phyloP scores from a whole-genome alignment of 345 rosid genomes.

The Anacardium occidentale region DNA sequence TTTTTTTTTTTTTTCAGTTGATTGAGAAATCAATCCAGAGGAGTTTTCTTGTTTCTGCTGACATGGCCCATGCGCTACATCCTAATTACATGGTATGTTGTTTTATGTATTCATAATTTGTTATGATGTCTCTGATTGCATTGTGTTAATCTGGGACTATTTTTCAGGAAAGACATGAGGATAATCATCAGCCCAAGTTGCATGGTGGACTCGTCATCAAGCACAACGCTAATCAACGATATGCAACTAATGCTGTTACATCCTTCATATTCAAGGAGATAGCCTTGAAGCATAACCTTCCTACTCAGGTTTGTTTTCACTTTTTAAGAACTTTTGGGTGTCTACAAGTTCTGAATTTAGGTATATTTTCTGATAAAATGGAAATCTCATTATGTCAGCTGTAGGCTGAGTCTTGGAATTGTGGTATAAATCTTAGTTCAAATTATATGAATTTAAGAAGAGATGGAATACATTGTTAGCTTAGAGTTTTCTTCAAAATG shows the following conservation, averaged over 20 bases:
- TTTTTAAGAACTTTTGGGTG: slow-evolving; percentile 1
- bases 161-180: slow-evolving; percentile 91
- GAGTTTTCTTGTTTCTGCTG: slow-evolving; percentile 94
- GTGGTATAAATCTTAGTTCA: neutral
- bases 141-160: slow-evolving; percentile 17
- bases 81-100: slow-evolving; percentile 76
- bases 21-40: slow-evolving; percentile 81
- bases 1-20: slow-evolving; percentile 42
- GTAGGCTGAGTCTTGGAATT: too few relatives aligned
- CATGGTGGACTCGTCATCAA: slow-evolving; percentile 99
- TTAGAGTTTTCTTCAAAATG: neutral
- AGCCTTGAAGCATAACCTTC: slow-evolving; percentile 68
- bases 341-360: neutral
- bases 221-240: slow-evolving; percentile 93
- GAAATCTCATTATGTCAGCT: neutral
- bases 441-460: neutral
- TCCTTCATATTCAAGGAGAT: slow-evolving; percentile 81
- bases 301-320: slow-evolving; percentile 57
- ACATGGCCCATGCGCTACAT: slow-evolving; percentile 98
- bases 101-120: neutral
- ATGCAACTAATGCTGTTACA: slow-evolving; percentile 91
- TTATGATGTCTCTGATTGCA: slow-evolving; percentile 9
- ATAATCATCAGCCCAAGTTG: slow-evolving; percentile 91
- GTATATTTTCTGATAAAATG: neutral
- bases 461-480: neutral